Conservation (phyloP, 2,329 filamentous ascomycete genomes). For the Fusarium nodosum region DNA sequence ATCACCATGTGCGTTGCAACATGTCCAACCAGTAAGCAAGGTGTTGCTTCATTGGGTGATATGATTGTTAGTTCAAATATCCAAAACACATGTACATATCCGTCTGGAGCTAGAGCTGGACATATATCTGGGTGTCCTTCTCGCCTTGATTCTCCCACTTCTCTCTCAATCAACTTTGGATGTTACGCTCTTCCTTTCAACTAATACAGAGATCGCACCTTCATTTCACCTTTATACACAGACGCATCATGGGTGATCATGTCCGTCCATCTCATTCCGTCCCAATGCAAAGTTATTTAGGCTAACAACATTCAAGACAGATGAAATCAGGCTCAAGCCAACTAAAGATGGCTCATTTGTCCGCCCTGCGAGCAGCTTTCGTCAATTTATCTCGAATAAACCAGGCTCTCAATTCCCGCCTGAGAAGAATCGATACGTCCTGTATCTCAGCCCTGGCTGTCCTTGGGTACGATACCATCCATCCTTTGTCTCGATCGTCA, state of each 20-base stretch:
- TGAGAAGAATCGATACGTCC: conserved; percentile 70
- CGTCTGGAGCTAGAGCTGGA: fast-evolving
- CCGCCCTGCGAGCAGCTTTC: conserved; percentile 67
- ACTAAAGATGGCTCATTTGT: conserved; percentile 63
- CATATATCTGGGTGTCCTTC: neutral
- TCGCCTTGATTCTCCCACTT: neutral
- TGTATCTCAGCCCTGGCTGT: conserved; percentile 72
- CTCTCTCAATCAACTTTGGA: fast-evolving
- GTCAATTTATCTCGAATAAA: conserved; percentile 66
- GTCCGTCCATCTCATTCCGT: neutral
- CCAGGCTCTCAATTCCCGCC: conserved; percentile 67
- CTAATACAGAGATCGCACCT: fast-evolving
- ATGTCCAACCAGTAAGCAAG: too few species aligned
- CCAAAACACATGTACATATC: neutral
- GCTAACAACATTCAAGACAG: neutral
- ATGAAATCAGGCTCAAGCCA: conserved; percentile 19
- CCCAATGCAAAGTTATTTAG: fast-evolving
- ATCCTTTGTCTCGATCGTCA: fast-evolving
- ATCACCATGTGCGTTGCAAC: neutral
- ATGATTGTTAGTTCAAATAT: neutral
- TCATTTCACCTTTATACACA: fast-evolving
- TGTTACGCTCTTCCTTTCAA: too few species aligned
- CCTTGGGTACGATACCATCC: conserved; percentile 66
- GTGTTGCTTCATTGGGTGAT: too few species aligned
- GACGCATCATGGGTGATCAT: conserved; percentile 7